These are phyloP conservation scores for Trypanosoma rangeli DNA, from an alignment of 208 protist genomes.

Conservation along the genomic window DNA sequence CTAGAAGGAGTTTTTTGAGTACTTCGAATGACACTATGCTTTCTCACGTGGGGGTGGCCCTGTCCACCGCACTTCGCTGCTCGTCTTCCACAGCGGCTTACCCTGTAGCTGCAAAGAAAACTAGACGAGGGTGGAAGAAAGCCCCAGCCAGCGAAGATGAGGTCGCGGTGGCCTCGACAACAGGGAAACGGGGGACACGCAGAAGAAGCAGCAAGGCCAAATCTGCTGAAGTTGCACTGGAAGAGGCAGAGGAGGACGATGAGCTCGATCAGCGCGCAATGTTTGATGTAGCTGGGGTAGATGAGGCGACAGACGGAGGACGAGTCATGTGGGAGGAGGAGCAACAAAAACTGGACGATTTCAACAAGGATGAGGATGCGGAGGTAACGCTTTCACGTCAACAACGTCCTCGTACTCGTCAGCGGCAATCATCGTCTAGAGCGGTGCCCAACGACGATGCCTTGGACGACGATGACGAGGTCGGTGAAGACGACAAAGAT, in stretches of 20 bases:
- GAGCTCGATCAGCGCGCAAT: background rate
- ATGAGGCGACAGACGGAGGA: background rate
- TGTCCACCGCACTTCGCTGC: constrained; percentile 2
- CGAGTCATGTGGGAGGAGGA: background rate
- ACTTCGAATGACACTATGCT: background rate
- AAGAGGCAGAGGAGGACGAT: constrained; percentile 17
- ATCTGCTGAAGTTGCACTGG: background rate
- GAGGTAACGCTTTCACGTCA: background rate
- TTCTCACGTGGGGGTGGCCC: background rate
- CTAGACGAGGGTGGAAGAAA: background rate
- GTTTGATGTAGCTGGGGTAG: background rate
- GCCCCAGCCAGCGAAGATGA: background rate
- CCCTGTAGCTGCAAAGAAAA: background rate
- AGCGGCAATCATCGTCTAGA: background rate
- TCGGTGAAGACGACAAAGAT: constrained; percentile 12
- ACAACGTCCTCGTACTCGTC: background rate
- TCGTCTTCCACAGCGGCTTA: background rate
- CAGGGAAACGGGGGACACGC: background rate
- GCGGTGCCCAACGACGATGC: background rate
- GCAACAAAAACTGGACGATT: background rate
- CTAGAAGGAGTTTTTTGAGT: background rate
- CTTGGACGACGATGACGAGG: constrained; percentile 18
- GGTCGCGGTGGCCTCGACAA: background rate
- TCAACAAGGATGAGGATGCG: background rate
- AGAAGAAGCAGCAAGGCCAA: background rate